Base-by-base conservation (phyloP, 2,329 filamentous ascomycete genomes). In the Phymatotrichopsis omnivora region DNA sequence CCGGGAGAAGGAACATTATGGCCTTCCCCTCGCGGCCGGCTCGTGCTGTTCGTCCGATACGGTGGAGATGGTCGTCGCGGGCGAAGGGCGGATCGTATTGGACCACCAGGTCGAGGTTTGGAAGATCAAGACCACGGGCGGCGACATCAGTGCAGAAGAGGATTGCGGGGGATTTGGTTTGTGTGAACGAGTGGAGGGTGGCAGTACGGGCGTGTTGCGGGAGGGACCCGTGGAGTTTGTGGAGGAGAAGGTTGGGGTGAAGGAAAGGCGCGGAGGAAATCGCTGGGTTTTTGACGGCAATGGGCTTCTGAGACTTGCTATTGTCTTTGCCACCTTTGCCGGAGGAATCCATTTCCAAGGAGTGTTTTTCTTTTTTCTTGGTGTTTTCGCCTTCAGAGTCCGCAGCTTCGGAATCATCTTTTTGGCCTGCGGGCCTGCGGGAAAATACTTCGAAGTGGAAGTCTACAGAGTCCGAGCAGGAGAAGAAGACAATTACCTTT, bases 41-140 rank as follows among this genome's bases (percentile, higher is more conserved):
- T 70, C 91, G 84, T 3, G 91, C 91, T 8, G 91, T 98, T 63
- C 91, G 82, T 43, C 91, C 91, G 44, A 96, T 85, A 45, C 91
- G 81, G 66, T 98, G 91, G 6, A 95, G 74, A 63, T 98, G 91
- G 63, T 98, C 91, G 50, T 87, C 83, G 19, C 85, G 79, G 61
- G 82, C 85, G 65, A 96, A 96, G 2, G 91, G 85, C 0, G 91
- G 87, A 61, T 98, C 91, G 61, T 94, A 96, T 63, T 98, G 91
- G 45, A 98, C 75, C 38, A 98, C 86, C 16, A 95, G 72, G 62
- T 98, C 91, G 40, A 98, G 85, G 39, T 91, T 89, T 1, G 89
- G 89, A 12, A 98, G 76, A 69, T 98, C 91, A 31, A 98, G 78
- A 67, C 91, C 91, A 60, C 91, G 85, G 16, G 91, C 91, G 10